Evolutionary conservation across 202 grass and related monocot genomes (phyloP).

Genomic region (Schoenoplectus tabernaemontani): DNA sequence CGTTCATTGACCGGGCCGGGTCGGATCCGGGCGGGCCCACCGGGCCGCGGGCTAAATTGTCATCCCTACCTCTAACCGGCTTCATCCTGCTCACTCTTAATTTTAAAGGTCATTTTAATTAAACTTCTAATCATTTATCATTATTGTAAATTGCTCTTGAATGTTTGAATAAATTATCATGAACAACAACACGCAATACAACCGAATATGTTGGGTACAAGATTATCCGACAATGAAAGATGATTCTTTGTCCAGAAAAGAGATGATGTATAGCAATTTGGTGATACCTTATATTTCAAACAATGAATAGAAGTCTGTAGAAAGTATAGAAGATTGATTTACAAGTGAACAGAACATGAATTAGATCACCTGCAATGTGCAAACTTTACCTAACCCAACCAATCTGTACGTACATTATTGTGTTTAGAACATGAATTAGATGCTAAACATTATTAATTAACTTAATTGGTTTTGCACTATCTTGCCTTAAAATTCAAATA

Average conservation of each 20-base stretch:
- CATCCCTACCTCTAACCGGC: no score
- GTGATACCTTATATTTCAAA: neutral
- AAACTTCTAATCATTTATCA: no score
- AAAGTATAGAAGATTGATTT: neutral
- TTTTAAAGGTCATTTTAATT: no score
- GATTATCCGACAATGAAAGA: neutral
- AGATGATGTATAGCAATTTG: neutral
- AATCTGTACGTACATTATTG: neutral
- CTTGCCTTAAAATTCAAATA: no score
- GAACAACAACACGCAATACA: neutral
- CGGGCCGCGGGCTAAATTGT: no score
- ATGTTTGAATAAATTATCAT: neutral
- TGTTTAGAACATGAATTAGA: no score
- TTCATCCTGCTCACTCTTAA: no score
- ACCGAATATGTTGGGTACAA: neutral
- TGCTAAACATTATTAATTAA: no score
- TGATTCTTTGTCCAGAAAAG: neutral
- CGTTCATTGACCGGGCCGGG: no score
- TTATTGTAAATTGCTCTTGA: neutral
- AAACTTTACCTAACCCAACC: neutral
- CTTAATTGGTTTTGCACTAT: no score
- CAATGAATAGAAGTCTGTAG: neutral
- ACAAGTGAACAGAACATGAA: neutral
- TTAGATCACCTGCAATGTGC: slow-evolving; percentile 7
- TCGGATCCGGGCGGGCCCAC: no score